phyloP scores from a whole-genome alignment of 257 asterid genomes.

The Verbascum thapsus region DNA sequence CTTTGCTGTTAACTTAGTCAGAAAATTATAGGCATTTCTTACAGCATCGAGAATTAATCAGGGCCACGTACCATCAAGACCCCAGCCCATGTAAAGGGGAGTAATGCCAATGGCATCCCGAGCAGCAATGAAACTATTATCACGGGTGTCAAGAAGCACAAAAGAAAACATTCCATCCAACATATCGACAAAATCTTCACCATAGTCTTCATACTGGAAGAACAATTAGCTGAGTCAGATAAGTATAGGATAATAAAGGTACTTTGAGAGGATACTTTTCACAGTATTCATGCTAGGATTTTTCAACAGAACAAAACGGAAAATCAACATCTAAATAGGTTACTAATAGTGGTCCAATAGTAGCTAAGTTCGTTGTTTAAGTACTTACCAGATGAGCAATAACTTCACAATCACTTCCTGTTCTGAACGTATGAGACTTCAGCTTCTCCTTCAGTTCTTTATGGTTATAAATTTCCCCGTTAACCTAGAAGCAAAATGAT shows the following conservation, averaged over 20 bases:
- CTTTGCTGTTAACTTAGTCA: background rate
- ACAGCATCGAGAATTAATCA: slow-evolving; percentile 20
- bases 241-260: slow-evolving; percentile 11
- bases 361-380: slow-evolving; percentile 14
- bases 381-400: slow-evolving; percentile 94
- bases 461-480: slow-evolving; percentile 98
- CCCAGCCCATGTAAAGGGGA: slow-evolving; percentile 98
- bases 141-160: slow-evolving; percentile 97
- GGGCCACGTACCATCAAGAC: slow-evolving; percentile 80
- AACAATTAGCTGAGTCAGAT: slow-evolving; percentile 28
- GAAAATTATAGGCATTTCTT: slow-evolving; percentile 4
- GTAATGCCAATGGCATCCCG: slow-evolving; percentile 99
- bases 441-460: slow-evolving; percentile 67
- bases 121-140: slow-evolving; percentile 95
- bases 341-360: slow-evolving; percentile 3
- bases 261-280: background rate
- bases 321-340: slow-evolving; percentile 3
- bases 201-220: slow-evolving; percentile 90
- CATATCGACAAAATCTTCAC: slow-evolving; percentile 93
- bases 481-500: slow-evolving; percentile 59
- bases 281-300: background rate
- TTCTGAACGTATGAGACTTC: slow-evolving; percentile 75
- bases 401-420: slow-evolving; percentile 99
- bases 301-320: slow-evolving; percentile 17
- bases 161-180: slow-evolving; percentile 99